Evolutionary conservation across 331 rosid species (phyloP), one percentile per base, ranked within the genome.

Genomic region (Malus hybrid): DNA sequence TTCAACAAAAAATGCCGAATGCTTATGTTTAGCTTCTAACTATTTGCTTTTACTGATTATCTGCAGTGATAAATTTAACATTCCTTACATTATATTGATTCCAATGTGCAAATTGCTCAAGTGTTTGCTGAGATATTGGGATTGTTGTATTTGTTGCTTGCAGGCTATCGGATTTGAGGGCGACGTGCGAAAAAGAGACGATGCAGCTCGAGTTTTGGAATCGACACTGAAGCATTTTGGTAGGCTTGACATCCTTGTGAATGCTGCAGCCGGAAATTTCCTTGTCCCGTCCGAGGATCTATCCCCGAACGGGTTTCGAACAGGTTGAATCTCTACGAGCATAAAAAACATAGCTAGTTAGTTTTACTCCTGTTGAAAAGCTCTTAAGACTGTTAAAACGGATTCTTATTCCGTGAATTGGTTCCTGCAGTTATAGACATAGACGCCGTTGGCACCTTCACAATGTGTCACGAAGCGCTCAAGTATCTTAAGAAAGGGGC

Each of bases 221-320:
- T 33, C 79, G 22, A 75, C 79, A 15, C 39, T 75, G 29, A 75
- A 65, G 56, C 73, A 75, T 54, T 75, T 65, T 33, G 79, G 79
- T 28, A 65, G 79, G 39, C 79, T 75, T 6, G 79, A 75, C 65
- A 65, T 75, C 39, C 73, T 75, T 54, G 79, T 75, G 16, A 75
- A 75, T 65, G 79, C 79, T 34, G 79, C 79, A 31, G 79, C 79
- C 6, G 79, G 79, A 10, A 75, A 75, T 34, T 75, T 75, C 73
- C 79, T 75, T 48, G 73, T 65, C 13, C 55, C 79, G 2, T 33
- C 79, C 0, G 79, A 75, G 79, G 79, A 75, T 52, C 64, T 75
- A 50, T 65, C 79, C 36, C 65, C 71, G 7, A 75, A 75, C 14
- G 79, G 79, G 54, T 75, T 75, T 75, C 56, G 79, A 65, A 75